Evolutionary conservation across 345 rosid genomes (phyloP).

Genomic region (Brassica carinata): DNA sequence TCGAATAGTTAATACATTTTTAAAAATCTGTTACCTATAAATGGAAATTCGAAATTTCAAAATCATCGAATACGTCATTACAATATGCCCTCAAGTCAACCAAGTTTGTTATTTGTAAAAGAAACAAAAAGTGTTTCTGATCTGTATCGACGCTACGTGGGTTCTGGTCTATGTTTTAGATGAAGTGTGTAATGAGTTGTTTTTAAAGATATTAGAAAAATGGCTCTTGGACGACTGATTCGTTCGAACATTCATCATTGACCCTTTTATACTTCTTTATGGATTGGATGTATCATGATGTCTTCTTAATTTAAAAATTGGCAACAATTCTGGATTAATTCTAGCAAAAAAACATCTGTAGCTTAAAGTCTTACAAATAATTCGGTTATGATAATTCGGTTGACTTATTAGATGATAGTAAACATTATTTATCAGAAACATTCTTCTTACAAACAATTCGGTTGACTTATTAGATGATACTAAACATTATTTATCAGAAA

Average conservation of each 20-base stretch:
- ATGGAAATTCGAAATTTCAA: slow-evolving; percentile 20
- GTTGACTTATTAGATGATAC: slow-evolving; percentile 40
- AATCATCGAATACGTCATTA: slow-evolving; percentile 29
- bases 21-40: background rate
- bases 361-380: background rate
- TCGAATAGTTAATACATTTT: background rate
- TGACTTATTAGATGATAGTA: slow-evolving; percentile 40
- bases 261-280: slow-evolving; percentile 30
- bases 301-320: slow-evolving; percentile 28
- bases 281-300: slow-evolving; percentile 23
- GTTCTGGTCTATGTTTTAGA: slow-evolving; percentile 19
- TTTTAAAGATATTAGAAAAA: slow-evolving; percentile 3
- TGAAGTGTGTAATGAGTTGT: background rate
- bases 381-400: background rate
- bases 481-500: slow-evolving; percentile 36
- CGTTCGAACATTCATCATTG: slow-evolving; percentile 28
- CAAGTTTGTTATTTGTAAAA: slow-evolving; percentile 30
- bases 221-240: slow-evolving; percentile 37
- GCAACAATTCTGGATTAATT: slow-evolving; percentile 32
- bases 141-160: slow-evolving; percentile 6
- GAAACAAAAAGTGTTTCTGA: background rate
- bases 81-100: slow-evolving; percentile 28
- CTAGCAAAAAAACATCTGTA: background rate
- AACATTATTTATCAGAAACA: slow-evolving; percentile 36
- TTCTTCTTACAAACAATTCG: background rate